These are phyloP conservation scores for Neurospora intermedia DNA, from an alignment of 495 filamentous ascomycete genomes.

Conservation along the genomic window DNA sequence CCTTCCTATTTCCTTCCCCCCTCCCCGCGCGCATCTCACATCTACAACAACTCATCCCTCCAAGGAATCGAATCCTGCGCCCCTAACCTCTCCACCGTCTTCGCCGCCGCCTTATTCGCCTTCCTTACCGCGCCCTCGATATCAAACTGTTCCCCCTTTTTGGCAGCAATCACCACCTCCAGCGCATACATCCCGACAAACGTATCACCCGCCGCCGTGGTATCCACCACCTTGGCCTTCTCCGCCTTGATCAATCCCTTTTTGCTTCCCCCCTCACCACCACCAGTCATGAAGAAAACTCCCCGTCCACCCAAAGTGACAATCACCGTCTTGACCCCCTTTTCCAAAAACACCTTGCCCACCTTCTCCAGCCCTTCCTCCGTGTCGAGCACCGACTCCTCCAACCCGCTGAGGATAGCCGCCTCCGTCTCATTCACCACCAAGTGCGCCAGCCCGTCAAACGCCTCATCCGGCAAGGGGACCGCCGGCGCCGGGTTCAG, in stretches of 20 bases:
- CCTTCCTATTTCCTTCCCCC: neutral
- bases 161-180: conserved; percentile 39
- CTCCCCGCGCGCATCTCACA: neutral
- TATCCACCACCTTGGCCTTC: conserved; percentile 72
- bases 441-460: conserved; percentile 59
- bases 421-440: conserved; percentile 92
- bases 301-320: conserved; percentile 77
- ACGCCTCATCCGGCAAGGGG: conserved; percentile 54
- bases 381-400: conserved; percentile 36
- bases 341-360: conserved; percentile 45
- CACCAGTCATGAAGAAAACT: conserved; percentile 43
- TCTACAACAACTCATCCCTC: conserved; percentile 55
- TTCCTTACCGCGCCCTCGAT: conserved; percentile 51
- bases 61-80: conserved; percentile 88
- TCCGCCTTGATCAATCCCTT: conserved; percentile 41
- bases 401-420: conserved; percentile 49
- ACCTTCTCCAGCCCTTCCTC: conserved; percentile 36
- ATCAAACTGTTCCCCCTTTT: conserved; percentile 26
- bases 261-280: conserved; percentile 13
- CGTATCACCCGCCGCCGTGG: conserved; percentile 89
- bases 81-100: conserved; percentile 64
- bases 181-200: conserved; percentile 86
- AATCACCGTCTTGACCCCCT: conserved; percentile 65
- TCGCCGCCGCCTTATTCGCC: conserved; percentile 65
- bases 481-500: conserved; percentile 82